Evolutionary conservation across 345 rosid species (phyloP), one percentile per base, ranked within the genome.

Genomic region (Syzygium oleosum): DNA sequence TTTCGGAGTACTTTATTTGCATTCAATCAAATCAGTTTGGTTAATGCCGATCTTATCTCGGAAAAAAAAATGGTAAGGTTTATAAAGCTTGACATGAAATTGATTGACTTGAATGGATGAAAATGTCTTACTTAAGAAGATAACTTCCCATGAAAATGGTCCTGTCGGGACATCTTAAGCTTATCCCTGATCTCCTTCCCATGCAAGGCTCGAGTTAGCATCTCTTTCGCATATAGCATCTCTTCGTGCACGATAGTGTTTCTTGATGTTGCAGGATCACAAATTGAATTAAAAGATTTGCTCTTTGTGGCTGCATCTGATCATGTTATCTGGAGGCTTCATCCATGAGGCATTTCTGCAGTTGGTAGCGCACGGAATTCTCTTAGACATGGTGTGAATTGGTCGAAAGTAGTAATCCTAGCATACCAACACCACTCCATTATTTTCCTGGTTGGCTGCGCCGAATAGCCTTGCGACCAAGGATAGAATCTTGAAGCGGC

Each of bases 101-200:
- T 10, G 49, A 73, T 38, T 73, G 4, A 38, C 0, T 9, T 38
- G 83, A 7, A 38, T 73, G 27, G 49, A 73, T 38, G 3, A 0
- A 3, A 38, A 19, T 0, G 2, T 0, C 0, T 2, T 10, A 11
- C 0, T 9, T 19, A 73, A 73, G 12, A 17, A 9, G 0, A 73
- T 0, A 38, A 38, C 27, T 38, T 34, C 0, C 0, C 0, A 38
- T 0, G 2, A 19, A 73, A 38, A 73, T 68, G 21, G 14, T 25
- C 0, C 2, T 25, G 27, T 12, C 21, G 2, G 16, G 6, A 31
- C 6, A 63, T 31, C 1, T 2, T 9, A 68, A 17, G 46, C 14
- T 73, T 38, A 31, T 9, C 17, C 43, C 3, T 3, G 6, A 5
- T 17, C 23, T 34, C 78, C 21, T 65, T 65, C 1, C 12, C 46